Evolutionary conservation across 2,329 filamentous ascomycete genomes (phyloP).

Genomic region (Calonectria ilicicola): DNA sequence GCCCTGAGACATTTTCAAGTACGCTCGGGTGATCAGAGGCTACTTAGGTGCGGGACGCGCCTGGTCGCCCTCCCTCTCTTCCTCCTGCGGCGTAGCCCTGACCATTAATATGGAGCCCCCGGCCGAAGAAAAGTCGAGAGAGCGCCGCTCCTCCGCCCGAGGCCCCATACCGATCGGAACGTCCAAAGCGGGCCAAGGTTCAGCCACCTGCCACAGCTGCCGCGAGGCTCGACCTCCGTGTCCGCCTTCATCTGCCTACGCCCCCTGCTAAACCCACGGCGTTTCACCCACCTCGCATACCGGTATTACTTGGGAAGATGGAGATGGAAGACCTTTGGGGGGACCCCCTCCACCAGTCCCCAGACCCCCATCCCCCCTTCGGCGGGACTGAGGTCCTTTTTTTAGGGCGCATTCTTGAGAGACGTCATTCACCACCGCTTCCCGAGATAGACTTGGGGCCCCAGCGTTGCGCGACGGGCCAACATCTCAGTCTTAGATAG

Average conservation of each 20-base stretch:
- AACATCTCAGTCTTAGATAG: slow-evolving; percentile 24
- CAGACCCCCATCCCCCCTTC: slow-evolving; percentile 19
- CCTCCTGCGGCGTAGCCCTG: slow-evolving; percentile 36
- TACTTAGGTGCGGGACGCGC: slow-evolving; percentile 22
- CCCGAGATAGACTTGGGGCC: slow-evolving; percentile 18
- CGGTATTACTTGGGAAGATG: slow-evolving; percentile 23
- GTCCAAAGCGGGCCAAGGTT: slow-evolving; percentile 42
- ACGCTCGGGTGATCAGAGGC: slow-evolving; percentile 35
- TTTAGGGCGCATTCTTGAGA: slow-evolving; percentile 31
- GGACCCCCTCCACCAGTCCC: slow-evolving; percentile 27
- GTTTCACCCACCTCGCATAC: background rate
- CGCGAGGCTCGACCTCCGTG: slow-evolving; percentile 34
- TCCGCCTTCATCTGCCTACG: slow-evolving; percentile 29
- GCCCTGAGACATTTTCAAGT: slow-evolving; percentile 39
- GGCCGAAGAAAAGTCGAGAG: slow-evolving; percentile 37
- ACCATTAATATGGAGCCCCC: slow-evolving; percentile 35
- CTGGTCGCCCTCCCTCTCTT: slow-evolving; percentile 17
- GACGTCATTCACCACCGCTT: slow-evolving; percentile 37
- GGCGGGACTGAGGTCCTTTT: slow-evolving; percentile 25
- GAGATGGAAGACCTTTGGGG: slow-evolving; percentile 1
- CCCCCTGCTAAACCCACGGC: slow-evolving; percentile 30
- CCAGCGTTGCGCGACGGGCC: slow-evolving; percentile 24
- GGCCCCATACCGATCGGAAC: slow-evolving; percentile 45
- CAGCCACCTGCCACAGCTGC: slow-evolving; percentile 39
- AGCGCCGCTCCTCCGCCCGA: slow-evolving; percentile 44